A percentile compares a stretch with the other conserved stretches of the same genome.
These are phyloP conservation scores for Spizellomyces sp. DNA, from an alignment of 192 early-diverging fungal species.

Conservation along the genomic window DNA sequence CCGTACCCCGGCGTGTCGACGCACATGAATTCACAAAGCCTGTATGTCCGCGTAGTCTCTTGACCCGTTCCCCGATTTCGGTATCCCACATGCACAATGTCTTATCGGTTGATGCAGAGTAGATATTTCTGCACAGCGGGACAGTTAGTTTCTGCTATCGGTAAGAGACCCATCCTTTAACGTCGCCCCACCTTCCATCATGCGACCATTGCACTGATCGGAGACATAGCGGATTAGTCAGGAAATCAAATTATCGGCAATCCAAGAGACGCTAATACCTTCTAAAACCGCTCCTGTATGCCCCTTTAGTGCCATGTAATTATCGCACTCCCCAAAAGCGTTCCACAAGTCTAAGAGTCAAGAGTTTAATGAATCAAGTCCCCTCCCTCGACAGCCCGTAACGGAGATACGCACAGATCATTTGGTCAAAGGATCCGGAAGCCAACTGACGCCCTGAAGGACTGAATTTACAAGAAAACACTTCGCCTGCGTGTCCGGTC, in stretches of 20 bases:
- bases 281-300: constrained; percentile 86
- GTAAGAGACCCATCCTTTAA: background rate
- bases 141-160: background rate
- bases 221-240: too few species aligned
- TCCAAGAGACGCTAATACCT: constrained; percentile 38
- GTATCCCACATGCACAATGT: constrained; percentile 78
- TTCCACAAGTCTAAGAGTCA: constrained; percentile 81
- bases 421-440: constrained; percentile 77
- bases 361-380: background rate
- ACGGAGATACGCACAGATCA: constrained; percentile 65
- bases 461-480: constrained; percentile 85
- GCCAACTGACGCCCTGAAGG: constrained; percentile 81
- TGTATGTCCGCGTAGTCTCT: constrained; percentile 78
- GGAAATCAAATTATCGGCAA: too few species aligned
- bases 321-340: constrained; percentile 86
- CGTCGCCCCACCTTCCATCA: constrained; percentile 59
- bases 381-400: background rate
- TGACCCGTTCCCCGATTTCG: constrained; percentile 78
- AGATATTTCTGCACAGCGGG: constrained; percentile 60
- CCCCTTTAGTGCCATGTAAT: constrained; percentile 86
- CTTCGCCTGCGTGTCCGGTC: constrained; percentile 79
- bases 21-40: constrained; percentile 82
- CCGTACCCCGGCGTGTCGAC: constrained; percentile 67
- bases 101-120: constrained; percentile 82
- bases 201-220: constrained; percentile 71